Evolutionary conservation across 2,329 filamentous ascomycete genomes (phyloP).

Genomic region (Setomelanomma holmii): DNA sequence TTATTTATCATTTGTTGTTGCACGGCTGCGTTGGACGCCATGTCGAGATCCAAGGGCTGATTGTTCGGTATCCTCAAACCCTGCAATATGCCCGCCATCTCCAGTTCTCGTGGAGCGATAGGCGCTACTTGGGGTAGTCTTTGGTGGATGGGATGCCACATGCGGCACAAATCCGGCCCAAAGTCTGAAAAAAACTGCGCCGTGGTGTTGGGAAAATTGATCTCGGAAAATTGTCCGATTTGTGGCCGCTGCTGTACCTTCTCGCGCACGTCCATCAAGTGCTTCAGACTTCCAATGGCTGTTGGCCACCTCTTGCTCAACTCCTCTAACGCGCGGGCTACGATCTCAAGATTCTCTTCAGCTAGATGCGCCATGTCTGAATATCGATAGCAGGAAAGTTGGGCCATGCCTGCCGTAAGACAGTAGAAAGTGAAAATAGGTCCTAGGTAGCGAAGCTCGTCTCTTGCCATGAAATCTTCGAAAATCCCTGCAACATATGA

Average conservation of each 20-base stretch:
- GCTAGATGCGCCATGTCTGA: conserved; percentile 34
- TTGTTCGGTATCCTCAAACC: conserved; percentile 34
- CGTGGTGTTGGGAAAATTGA: conserved; percentile 32
- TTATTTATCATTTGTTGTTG: conserved; percentile 26
- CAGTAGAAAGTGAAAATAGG: conserved; percentile 53
- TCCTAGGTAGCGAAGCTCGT: conserved; percentile 51
- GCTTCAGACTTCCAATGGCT: conserved; percentile 40
- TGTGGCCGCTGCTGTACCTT: conserved; percentile 36
- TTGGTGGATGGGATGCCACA: conserved; percentile 36
- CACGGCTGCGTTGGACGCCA: conserved; percentile 14
- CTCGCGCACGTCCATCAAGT: conserved; percentile 42
- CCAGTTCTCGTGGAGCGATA: conserved; percentile 33
- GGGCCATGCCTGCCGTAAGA: conserved; percentile 48
- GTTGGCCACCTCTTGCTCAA: conserved; percentile 41
- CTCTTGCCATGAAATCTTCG: conserved; percentile 52
- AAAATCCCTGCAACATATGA: conserved; percentile 54
- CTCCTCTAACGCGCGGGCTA: conserved; percentile 38
- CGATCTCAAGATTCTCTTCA: conserved; percentile 38
- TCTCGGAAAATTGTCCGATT: conserved; percentile 36
- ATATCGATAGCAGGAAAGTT: conserved; percentile 50
- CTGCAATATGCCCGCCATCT: conserved; percentile 43
- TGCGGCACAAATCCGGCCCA: conserved; percentile 41
- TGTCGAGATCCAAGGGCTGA: conserved; percentile 27
- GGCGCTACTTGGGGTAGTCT: conserved; percentile 24
- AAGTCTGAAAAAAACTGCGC: conserved; percentile 42